Evolutionary conservation across 2,329 filamentous ascomycete genomes (phyloP), one percentile per base, ranked within the genome.

Genomic region (Phymatotrichopsis omnivora): DNA sequence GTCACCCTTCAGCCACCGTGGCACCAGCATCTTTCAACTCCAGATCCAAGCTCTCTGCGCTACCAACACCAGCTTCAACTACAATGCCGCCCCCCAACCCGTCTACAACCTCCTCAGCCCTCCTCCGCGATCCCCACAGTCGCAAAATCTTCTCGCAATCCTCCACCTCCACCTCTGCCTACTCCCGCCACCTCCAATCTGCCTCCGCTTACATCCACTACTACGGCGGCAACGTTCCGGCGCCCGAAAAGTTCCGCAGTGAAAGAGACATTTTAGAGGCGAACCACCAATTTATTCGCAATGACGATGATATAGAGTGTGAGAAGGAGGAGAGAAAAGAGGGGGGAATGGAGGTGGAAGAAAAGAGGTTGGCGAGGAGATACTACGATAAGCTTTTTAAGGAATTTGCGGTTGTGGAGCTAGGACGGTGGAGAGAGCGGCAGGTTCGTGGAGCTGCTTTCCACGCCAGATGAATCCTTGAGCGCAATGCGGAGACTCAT

Each of bases 381-480:
- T 60, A 60, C 34, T 58, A 60, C 33, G 54, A 56, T 10, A 58
- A 52, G 24, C 41, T 60, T 11, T 60, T 57, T 34, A 46, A 55
- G 34, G 57, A 60, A 40, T 60, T 56, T 32, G 57, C 57, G 2
- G 45, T 60, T 32, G 55, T 58, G 5, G 57, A 58, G 33, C 38
- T 60, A 14, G 52, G 41, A 5, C 53, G 46, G 34, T 60, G 55
- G 54, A 46, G 49, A 16, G 56, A 58, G 17, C 54, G 54, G 25
- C 53, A 54, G 53, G 56, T 60, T 42, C 25, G 12, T 8, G 20
- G 12, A 22, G 12, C 33, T 12, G n/a, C 8, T 7, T 8, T 22
- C 24, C 10, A n/a, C 14, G 8, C 16, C 2, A 10, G 8, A 8
- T 4, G n/a, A 22, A 29, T 12, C 14, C 5, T 35, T 12, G n/a